Conservation (phyloP, 257 asterid genomes). For the Solanum paucissectum region DNA sequence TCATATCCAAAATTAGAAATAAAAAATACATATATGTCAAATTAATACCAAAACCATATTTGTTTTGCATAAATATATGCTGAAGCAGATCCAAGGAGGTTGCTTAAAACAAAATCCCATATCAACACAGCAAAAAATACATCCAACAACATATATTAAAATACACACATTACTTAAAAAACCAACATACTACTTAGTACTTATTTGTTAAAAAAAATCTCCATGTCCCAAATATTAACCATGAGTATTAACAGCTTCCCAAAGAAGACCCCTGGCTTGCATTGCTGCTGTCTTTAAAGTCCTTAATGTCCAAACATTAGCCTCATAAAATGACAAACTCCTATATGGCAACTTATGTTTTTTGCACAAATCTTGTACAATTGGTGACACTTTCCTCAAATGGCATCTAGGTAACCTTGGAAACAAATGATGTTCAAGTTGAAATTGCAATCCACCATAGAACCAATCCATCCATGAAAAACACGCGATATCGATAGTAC, state of each 20-base stretch:
- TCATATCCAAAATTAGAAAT: too few relatives aligned
- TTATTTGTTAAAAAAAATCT: neutral
- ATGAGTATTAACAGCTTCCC: conserved; percentile 92
- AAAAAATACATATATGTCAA: neutral
- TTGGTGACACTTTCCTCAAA: conserved; percentile 57
- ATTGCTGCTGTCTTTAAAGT: conserved; percentile 65
- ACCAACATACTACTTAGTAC: neutral
- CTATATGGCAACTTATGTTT: conserved; percentile 69
- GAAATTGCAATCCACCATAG: conserved; percentile 81
- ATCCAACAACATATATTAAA: neutral
- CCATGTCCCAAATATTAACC: conserved; percentile 28
- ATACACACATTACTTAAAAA: neutral
- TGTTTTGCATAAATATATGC: neutral
- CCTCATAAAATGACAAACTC: conserved; percentile 57
- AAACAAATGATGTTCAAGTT: conserved; percentile 83
- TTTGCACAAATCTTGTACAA: conserved; percentile 67
- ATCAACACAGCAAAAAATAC: neutral
- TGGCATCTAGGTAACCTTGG: conserved; percentile 91
- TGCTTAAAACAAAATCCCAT: neutral
- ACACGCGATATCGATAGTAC: conserved; percentile 70
- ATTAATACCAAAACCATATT: neutral
- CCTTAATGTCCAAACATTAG: conserved; percentile 48
- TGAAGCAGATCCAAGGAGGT: neutral
- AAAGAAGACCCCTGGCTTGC: conserved; percentile 65
- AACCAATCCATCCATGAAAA: conserved; percentile 76